Base-by-base conservation (phyloP, 2,329 filamentous ascomycete genomes). In the Sclerotinia borealis region DNA sequence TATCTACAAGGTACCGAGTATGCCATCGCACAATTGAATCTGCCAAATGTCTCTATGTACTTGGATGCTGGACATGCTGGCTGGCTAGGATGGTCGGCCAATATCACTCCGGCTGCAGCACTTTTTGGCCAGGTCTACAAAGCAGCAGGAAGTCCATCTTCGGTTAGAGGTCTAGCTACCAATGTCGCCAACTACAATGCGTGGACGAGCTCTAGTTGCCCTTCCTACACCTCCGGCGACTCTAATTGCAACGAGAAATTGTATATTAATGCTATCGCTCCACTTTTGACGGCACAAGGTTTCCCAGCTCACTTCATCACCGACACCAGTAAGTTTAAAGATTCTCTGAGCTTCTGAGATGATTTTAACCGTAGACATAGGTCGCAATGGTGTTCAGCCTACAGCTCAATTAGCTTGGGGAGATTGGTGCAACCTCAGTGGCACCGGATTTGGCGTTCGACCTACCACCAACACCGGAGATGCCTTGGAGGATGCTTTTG, bases 381-480 rank as follows among this genome's bases (percentile, higher is more conserved):
- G 76, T 70, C 85, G 88, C 68, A 86, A 83, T 61, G 86, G 84
- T 25, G 84, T 84, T 60, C 85, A 88, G 74, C 82, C 82, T 43
- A 85, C 82, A 25, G 72, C 75, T 4, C 82, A 84, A 72, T 74
- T 77, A 63, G 74, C 74, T 34, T 87, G 85, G 84, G 86, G 85
- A 48, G 80, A 89, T 72, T 89, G 87, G 86, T 89, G 86, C 78
- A 89, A 88, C 71, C 79, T 87, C 65, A 80, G 77, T 54, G 83
- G 81, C 37, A 83, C 85, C 64, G 86, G 87, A 9, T 89, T 88
- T 66, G 87, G 87, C 65, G 75, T 76, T n/a, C 81, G 85, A n/a
- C 85, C 86, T 1, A 83, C 82, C 4, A 79, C 84, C n/a, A 77
- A 83, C 71, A 89, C 86, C 10, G 84, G 83, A 17, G 80, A 85